A percentile compares a stretch with the other conserved stretches of the same genome.
Conservation (phyloP, 129 eudicot genomes). For the Gnaphalium uliginosum region DNA sequence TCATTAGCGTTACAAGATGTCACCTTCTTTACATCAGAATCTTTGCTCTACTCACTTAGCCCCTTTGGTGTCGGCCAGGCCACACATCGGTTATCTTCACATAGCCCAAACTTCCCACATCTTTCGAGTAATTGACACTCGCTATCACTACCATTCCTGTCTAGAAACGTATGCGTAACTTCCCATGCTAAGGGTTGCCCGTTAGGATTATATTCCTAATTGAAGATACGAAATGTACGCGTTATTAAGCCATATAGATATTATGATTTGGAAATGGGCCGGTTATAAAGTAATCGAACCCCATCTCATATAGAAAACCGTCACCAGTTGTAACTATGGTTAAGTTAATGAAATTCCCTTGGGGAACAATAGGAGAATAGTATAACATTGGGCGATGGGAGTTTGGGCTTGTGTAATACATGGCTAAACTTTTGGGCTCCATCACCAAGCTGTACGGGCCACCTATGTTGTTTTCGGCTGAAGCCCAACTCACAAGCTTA, state of each 20-base stretch:
- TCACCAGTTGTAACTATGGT: background rate
- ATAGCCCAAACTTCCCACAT: conserved; percentile 2
- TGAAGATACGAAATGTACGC: background rate
- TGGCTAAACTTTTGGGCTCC: conserved; percentile 39
- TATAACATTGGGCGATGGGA: conserved; percentile 39
- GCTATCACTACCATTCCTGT: background rate
- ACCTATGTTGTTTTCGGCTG: conserved; percentile 14
- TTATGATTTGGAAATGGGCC: background rate
- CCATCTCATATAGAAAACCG: background rate
- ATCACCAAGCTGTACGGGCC: conserved; percentile 54
- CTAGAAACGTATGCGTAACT: background rate
- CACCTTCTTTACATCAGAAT: background rate
- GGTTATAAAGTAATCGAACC: background rate
- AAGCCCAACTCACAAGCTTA: conserved; percentile 51
- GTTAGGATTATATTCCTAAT: background rate
- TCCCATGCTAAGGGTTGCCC: conserved; percentile 19
- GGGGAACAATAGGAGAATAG: background rate
- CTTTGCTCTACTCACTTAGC: conserved; percentile 18
- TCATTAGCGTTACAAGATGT: conserved; percentile 8
- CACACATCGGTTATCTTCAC: background rate
- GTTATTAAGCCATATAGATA: background rate
- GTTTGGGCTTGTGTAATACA: conserved; percentile 46
- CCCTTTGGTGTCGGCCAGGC: conserved; percentile 7
- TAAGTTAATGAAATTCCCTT: background rate
- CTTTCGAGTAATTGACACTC: background rate